A percentile compares a stretch with the other conserved stretches of the same genome.
phyloP scores from a whole-genome alignment of 192 early-diverging fungal species.

The Funneliformis geosporum region DNA sequence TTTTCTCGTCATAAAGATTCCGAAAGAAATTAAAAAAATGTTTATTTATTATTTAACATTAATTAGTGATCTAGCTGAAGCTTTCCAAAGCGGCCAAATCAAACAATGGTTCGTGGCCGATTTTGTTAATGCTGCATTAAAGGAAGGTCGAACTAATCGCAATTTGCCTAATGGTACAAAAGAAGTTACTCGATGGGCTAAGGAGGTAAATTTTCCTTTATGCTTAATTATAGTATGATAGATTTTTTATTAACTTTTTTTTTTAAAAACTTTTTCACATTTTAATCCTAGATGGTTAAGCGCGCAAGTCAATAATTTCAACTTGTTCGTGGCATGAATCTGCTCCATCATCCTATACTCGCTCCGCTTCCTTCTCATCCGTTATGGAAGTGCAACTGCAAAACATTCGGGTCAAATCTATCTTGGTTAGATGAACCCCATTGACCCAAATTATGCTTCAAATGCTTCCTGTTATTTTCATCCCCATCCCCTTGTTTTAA shows the following conservation, averaged over 20 bases:
- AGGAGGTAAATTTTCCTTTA: conserved; percentile 49
- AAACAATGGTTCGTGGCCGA: conserved; percentile 63
- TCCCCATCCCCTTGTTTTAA: background rate
- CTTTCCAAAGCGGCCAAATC: conserved; percentile 78
- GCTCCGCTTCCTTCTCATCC: background rate
- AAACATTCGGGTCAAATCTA: conserved; percentile 13
- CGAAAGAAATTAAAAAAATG: too few relatives aligned
- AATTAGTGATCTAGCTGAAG: conserved; percentile 86
- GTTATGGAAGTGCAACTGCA: conserved; percentile 8
- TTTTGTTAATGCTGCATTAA: conserved; percentile 79
- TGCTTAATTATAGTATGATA: background rate
- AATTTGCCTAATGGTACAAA: conserved; percentile 51
- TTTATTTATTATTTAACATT: background rate
- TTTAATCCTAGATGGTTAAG: conserved; percentile 6
- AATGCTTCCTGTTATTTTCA: conserved; percentile 9
- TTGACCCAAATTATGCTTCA: conserved; percentile 3
- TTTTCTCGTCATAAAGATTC: too few relatives aligned
- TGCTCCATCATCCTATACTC: background rate
- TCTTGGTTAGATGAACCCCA: background rate
- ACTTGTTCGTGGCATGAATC: background rate
- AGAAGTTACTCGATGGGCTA: conserved; percentile 70
- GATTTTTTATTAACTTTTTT: too few relatives aligned
- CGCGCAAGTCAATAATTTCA: conserved; percentile 3
- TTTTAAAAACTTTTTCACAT: background rate
- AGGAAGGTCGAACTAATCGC: conserved; percentile 70